A percentile compares a stretch with the other conserved stretches of the same genome.
Evolutionary conservation across 176 grass and related monocot genomes (phyloP).

Genomic region (Elymus sibiricus): DNA sequence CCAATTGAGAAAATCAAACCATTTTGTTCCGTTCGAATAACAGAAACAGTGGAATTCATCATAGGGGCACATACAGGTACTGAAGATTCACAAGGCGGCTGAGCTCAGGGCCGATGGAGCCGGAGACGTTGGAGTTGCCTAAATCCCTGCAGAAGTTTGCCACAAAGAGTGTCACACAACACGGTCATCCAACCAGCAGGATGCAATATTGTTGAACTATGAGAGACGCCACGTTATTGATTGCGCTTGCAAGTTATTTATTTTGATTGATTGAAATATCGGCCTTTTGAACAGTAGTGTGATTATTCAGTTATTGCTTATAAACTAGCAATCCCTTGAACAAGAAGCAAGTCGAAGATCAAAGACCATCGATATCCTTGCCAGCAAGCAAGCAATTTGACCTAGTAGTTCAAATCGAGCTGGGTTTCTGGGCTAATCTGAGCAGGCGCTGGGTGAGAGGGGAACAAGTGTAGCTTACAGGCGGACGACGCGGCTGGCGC

Average conservation of each 20-base stretch:
- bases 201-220: background rate
- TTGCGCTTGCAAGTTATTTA: background rate
- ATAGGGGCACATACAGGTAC: conserved; percentile 56
- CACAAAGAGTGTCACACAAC: background rate
- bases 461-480: conserved; percentile 36
- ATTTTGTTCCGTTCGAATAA: background rate
- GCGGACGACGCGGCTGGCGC: conserved; percentile 68
- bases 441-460: background rate
- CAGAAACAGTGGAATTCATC: conserved; percentile 11
- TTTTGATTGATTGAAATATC: background rate
- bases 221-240: background rate
- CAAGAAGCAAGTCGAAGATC: background rate
- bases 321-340: background rate
- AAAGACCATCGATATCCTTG: background rate
- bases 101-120: conserved; percentile 76
- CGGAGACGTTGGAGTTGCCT: conserved; percentile 93
- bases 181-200: background rate
- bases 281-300: background rate
- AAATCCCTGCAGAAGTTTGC: conserved; percentile 65
- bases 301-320: background rate
- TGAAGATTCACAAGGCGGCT: conserved; percentile 79
- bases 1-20: background rate
- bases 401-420: background rate
- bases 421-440: background rate
- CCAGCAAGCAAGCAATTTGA: background rate